A percentile compares a stretch with the other conserved stretches of the same genome.
Conservation (phyloP, 371 early-diverging fungal genomes). For the Blakeslea trispora region DNA sequence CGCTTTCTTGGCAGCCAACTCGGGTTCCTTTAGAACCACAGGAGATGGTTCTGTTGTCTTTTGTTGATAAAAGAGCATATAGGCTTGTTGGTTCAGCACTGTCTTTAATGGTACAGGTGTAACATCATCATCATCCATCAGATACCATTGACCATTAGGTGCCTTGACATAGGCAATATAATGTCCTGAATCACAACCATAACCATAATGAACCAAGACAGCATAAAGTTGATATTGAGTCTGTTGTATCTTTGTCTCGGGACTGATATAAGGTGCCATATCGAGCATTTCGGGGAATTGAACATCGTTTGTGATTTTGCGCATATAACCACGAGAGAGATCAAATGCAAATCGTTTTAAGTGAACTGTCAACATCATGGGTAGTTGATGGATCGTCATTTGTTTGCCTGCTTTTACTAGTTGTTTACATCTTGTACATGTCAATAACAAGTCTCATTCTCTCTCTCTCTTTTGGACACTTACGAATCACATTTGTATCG, state of each 20-base stretch:
- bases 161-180: slow-evolving; percentile 72
- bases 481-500: slow-evolving; percentile 39
- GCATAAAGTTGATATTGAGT: slow-evolving; percentile 68
- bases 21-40: background rate
- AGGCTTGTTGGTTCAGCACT: slow-evolving; percentile 76
- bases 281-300: slow-evolving; percentile 53
- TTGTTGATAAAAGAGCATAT: slow-evolving; percentile 79
- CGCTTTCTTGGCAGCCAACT: background rate
- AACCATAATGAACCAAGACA: slow-evolving; percentile 77
- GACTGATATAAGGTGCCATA: slow-evolving; percentile 53
- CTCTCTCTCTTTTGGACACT: slow-evolving; percentile 7
- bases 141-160: slow-evolving; percentile 74
- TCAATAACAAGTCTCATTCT: too few species aligned
- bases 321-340: slow-evolving; percentile 41
- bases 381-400: slow-evolving; percentile 69
- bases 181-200: slow-evolving; percentile 76
- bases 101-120: slow-evolving; percentile 59
- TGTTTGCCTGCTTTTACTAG: slow-evolving; percentile 76
- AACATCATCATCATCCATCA: slow-evolving; percentile 80
- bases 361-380: slow-evolving; percentile 57
- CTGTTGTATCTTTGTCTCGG: slow-evolving; percentile 26
- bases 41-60: background rate
- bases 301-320: slow-evolving; percentile 66
- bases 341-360: slow-evolving; percentile 65
- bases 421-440: slow-evolving; percentile 68